Evolutionary conservation across 352 stramenopile genomes (phyloP).

Genomic region (Hyaloperonospora brassicae): DNA sequence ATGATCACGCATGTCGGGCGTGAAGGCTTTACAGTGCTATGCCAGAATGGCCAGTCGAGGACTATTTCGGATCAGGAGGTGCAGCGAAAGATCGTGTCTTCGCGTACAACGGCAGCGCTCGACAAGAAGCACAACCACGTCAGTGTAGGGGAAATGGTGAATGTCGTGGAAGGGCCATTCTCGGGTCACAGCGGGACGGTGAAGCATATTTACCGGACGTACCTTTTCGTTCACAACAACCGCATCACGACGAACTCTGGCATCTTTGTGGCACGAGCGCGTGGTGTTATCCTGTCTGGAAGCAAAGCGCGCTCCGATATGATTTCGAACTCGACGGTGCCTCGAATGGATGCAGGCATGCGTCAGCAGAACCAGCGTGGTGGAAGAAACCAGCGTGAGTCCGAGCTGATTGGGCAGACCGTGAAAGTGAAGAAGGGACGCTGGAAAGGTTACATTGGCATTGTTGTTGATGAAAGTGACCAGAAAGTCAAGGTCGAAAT

Average conservation of each 20-base stretch:
- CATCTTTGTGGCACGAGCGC: conserved; percentile 83
- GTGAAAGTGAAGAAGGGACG: conserved; percentile 88
- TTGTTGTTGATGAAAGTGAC: conserved; percentile 84
- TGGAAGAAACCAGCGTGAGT: conserved; percentile 56
- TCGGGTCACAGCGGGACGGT: conserved; percentile 82
- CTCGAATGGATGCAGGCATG: conserved; percentile 49
- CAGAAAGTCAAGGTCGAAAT: conserved; percentile 90
- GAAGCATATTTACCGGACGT: conserved; percentile 87
- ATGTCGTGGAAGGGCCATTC: conserved; percentile 80
- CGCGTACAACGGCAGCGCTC: conserved; percentile 65
- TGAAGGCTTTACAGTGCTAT: conserved; percentile 83
- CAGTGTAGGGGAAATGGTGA: conserved; percentile 85
- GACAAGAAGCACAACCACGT: conserved; percentile 89
- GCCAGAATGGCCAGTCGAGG: conserved; percentile 74
- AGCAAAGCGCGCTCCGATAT: conserved; percentile 83
- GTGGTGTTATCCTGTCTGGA: conserved; percentile 74
- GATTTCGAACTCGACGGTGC: conserved; percentile 77
- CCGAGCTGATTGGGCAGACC: conserved; percentile 80
- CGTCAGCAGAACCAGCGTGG: conserved; percentile 37
- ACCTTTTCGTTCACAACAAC: conserved; percentile 88
- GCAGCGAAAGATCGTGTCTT: conserved; percentile 82
- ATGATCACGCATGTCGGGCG: conserved; percentile 88
- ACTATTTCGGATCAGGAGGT: conserved; percentile 86
- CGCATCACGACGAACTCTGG: conserved; percentile 83
- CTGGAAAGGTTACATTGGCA: conserved; percentile 90